These are phyloP conservation scores for Lunularia cruciata DNA, from an alignment of 225 moss, liverwort and hornwort genomes.

Conservation along the genomic window DNA sequence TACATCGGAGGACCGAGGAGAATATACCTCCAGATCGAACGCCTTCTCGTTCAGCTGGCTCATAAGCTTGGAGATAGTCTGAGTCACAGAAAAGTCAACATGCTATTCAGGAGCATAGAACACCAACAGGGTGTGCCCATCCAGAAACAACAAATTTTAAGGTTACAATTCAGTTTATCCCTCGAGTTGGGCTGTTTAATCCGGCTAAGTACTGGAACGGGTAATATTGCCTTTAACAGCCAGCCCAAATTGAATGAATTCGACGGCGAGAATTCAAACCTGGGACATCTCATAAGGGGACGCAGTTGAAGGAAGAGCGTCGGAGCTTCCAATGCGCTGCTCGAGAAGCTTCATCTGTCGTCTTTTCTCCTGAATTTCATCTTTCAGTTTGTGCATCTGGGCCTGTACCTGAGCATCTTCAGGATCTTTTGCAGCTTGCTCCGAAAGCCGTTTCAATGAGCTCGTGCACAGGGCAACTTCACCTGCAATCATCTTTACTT, in stretches of 20 bases:
- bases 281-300: conserved; percentile 90
- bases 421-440: conserved; percentile 72
- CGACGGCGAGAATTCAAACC: too few relatives aligned
- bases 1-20: neutral
- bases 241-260: too few relatives aligned
- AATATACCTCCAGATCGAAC: conserved; percentile 82
- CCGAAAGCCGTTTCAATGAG: conserved; percentile 85
- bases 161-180: too few relatives aligned
- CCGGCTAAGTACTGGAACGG: too few relatives aligned
- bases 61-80: conserved; percentile 85
- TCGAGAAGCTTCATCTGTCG: conserved; percentile 91
- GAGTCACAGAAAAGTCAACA: conserved; percentile 17
- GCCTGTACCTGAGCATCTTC: conserved; percentile 74
- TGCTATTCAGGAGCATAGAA: too few relatives aligned
- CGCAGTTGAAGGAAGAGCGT: conserved; percentile 50
- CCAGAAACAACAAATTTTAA: too few relatives aligned
- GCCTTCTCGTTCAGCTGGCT: conserved; percentile 92
- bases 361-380: conserved; percentile 92
- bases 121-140: too few relatives aligned
- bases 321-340: conserved; percentile 81
- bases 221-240: too few relatives aligned
- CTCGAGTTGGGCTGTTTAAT: too few relatives aligned
- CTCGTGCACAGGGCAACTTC: conserved; percentile 96
- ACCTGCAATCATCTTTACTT: conserved; percentile 92
- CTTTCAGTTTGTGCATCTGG: conserved; percentile 87